Evolutionary conservation across 306 rosid species (phyloP).

Genomic region (Spatholobus suberectus): DNA sequence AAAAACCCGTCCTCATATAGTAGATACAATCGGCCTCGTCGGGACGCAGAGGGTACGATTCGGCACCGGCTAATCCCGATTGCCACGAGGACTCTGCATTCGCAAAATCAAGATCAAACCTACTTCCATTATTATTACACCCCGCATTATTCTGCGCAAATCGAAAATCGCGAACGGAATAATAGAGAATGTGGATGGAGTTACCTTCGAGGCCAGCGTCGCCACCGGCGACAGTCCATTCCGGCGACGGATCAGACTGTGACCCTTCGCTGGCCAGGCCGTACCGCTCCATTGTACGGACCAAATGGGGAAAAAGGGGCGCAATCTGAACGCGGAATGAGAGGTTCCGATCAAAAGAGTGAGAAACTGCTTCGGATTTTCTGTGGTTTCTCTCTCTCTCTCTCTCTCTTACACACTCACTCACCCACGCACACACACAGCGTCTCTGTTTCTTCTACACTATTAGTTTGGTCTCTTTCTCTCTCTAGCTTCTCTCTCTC

Average conservation of each 20-base stretch:
- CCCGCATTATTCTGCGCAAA: slow-evolving; percentile 51
- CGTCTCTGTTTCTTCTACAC: slow-evolving; percentile 51
- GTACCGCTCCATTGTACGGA: slow-evolving; percentile 93
- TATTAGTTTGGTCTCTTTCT: slow-evolving; percentile 41
- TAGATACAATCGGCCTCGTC: slow-evolving; percentile 89
- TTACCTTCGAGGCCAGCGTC: slow-evolving; percentile 72
- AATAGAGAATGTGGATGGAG: slow-evolving; percentile 52
- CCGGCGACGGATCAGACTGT: slow-evolving; percentile 90
- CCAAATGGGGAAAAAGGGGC: slow-evolving; percentile 24
- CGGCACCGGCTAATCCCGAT: slow-evolving; percentile 66
- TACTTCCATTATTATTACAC: slow-evolving; percentile 31
- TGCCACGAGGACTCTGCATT: slow-evolving; percentile 81
- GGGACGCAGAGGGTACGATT: slow-evolving; percentile 90
- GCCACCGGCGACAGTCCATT: slow-evolving; percentile 65
- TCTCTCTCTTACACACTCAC: slow-evolving; percentile 7
- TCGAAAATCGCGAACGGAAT: slow-evolving; percentile 34
- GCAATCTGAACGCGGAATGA: slow-evolving; percentile 52
- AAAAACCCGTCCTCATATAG: slow-evolving; percentile 82
- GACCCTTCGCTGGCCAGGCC: slow-evolving; percentile 75
- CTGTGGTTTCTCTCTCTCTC: slow-evolving; percentile 42
- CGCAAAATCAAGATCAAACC: slow-evolving; percentile 53
- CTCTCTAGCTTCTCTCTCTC: slow-evolving; percentile 49
- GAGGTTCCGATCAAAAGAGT: slow-evolving; percentile 71
- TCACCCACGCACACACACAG: neutral
- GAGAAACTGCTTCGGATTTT: slow-evolving; percentile 56